phyloP scores from a whole-genome alignment of 768 basidiomycete species.

The Pilatotrama ljubarskyi region DNA sequence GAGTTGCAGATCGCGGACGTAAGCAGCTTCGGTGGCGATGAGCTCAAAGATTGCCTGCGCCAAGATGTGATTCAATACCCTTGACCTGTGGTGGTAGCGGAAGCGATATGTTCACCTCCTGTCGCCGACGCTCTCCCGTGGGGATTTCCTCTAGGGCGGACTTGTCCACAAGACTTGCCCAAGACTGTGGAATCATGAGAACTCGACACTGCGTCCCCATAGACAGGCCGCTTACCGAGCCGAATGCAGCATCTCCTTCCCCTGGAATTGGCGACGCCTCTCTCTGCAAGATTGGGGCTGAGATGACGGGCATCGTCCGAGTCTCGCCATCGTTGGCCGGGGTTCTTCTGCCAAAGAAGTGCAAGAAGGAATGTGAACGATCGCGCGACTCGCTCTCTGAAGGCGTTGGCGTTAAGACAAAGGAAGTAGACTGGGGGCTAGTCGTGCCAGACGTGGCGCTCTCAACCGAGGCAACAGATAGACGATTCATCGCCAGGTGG shows the following conservation, averaged over 20 bases:
- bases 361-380: constrained; percentile 52
- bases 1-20: constrained; percentile 89
- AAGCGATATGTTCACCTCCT: constrained; percentile 59
- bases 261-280: constrained; percentile 39
- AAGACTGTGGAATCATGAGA: constrained; percentile 53
- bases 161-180: constrained; percentile 90
- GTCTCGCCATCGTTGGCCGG: constrained; percentile 49
- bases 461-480: constrained; percentile 67
- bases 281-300: constrained; percentile 58
- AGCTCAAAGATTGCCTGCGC: constrained; percentile 88
- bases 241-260: constrained; percentile 63
- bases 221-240: constrained; percentile 48
- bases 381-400: constrained; percentile 28
- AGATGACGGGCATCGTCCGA: constrained; percentile 54
- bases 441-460: constrained; percentile 31
- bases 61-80: not conserved
- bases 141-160: constrained; percentile 82
- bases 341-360: constrained; percentile 65
- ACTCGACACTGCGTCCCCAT: not conserved
- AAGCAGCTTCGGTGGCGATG: constrained; percentile 86
- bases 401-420: constrained; percentile 29
- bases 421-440: constrained; percentile 17
- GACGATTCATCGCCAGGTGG: constrained; percentile 47
- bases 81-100: not conserved
- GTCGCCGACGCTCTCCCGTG: constrained; percentile 74